Percentiles rank a stretch among this genome's conserved stretches.
phyloP scores from a whole-genome alignment of 257 asterid species.

The Primulina huaijiensis region DNA sequence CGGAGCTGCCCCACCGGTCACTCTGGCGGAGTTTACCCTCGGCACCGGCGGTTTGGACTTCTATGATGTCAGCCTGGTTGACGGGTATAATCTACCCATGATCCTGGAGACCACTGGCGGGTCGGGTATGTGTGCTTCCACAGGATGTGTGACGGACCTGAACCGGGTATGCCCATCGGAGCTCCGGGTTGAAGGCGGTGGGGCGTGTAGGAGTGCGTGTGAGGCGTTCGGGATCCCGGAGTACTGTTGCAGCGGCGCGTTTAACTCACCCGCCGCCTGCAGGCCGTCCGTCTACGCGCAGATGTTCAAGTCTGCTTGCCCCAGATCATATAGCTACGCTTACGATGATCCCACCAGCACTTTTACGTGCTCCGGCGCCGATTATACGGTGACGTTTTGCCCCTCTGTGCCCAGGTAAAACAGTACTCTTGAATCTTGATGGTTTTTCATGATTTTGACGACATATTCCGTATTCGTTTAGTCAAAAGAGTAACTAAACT shows the following conservation, averaged over 20 bases:
- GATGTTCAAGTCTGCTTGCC: slow-evolving; percentile 80
- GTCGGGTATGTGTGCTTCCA: slow-evolving; percentile 84
- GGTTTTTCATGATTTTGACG: no score
- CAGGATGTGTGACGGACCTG: slow-evolving; percentile 93
- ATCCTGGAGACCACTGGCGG: slow-evolving; percentile 79
- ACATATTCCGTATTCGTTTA: no score
- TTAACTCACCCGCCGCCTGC: slow-evolving; percentile 69
- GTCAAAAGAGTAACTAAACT: no score
- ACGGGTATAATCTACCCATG: slow-evolving; percentile 87
- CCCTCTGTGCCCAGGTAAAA: slow-evolving; percentile 79
- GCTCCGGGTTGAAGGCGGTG: slow-evolving; percentile 59
- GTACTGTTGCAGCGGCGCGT: slow-evolving; percentile 92
- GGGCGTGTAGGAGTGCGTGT: slow-evolving; percentile 89
- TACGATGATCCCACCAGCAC: slow-evolving; percentile 97
- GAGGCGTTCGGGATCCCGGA: slow-evolving; percentile 81
- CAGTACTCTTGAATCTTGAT: no score
- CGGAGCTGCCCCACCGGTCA: slow-evolving; percentile 94
- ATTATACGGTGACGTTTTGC: slow-evolving; percentile 77
- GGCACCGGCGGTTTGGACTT: slow-evolving; percentile 73
- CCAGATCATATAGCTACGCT: slow-evolving; percentile 91
- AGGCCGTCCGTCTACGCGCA: slow-evolving; percentile 79
- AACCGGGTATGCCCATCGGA: slow-evolving; percentile 86
- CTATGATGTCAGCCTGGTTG: slow-evolving; percentile 91
- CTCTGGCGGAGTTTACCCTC: slow-evolving; percentile 84
- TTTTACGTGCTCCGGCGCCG: slow-evolving; percentile 88